phyloP scores from a whole-genome alignment of 1,284 basidiomycete species.

The Inonotus hispidus region DNA sequence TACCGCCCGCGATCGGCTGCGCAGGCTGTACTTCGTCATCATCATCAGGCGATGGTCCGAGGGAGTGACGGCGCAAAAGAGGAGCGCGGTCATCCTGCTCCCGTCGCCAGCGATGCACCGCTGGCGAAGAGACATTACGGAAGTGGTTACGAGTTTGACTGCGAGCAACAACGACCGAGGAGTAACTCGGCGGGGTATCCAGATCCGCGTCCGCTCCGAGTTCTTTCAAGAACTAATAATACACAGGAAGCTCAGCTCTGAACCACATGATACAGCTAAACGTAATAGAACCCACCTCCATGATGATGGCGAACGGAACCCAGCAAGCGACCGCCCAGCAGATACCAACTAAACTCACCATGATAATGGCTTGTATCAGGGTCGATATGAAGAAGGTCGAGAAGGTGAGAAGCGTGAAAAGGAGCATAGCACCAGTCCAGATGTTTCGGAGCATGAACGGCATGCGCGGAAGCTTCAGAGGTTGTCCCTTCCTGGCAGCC shows the following conservation, averaged over 20 bases:
- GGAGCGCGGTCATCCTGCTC: conserved; percentile 51
- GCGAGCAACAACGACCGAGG: conserved; percentile 1
- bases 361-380: conserved; percentile 73
- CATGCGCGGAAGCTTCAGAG: conserved; percentile 74
- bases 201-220: conserved; percentile 38
- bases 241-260: not conserved
- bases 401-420: conserved; percentile 74
- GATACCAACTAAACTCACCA: conserved; percentile 82
- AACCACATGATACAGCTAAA: conserved; percentile 12
- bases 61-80: conserved; percentile 64
- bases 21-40: conserved; percentile 39
- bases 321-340: conserved; percentile 95
- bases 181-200: conserved; percentile 16
- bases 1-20: conserved; percentile 79
- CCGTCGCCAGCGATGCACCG: conserved; percentile 23
- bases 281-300: conserved; percentile 59
- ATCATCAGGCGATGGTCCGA: conserved; percentile 43
- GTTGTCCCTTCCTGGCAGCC: conserved; percentile 64
- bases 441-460: conserved; percentile 88
- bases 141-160: conserved; percentile 34
- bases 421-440: conserved; percentile 81
- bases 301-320: conserved; percentile 88
- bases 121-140: conserved; percentile 42
- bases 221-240: conserved; percentile 77
- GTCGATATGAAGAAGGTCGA: conserved; percentile 81